These are phyloP conservation scores for Puccinellia tenuiflora DNA, from an alignment of 176 grass and related monocot species.

Conservation along the genomic window DNA sequence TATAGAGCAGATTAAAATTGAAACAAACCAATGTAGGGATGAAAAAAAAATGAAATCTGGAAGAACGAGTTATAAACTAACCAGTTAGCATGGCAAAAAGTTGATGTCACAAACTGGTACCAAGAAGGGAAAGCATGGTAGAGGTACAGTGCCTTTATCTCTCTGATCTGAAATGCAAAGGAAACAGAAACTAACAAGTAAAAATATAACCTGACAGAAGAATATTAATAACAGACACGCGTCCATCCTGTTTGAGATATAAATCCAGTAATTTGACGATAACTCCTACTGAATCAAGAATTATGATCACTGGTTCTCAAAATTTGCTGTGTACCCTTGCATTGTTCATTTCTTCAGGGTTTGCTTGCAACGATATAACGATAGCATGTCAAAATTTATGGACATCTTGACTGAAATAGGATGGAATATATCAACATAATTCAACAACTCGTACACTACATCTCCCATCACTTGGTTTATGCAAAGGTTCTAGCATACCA, in stretches of 20 bases:
- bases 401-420: not conserved
- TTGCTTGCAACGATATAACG: not conserved
- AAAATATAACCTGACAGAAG: not conserved
- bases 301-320: not conserved
- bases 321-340: not conserved
- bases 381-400: not conserved
- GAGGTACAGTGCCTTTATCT: conserved; percentile 70
- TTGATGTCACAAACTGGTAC: conserved; percentile 95
- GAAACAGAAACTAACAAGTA: conserved; percentile 6
- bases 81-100: conserved; percentile 97
- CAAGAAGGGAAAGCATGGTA: conserved; percentile 73
- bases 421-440: not conserved
- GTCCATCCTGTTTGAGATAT: not conserved
- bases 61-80: conserved; percentile 37
- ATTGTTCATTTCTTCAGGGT: not conserved
- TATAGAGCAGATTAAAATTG: not conserved
- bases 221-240: not conserved
- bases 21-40: not conserved
- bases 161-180: conserved; percentile 51
- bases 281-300: not conserved
- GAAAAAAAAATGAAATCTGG: not conserved
- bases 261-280: not conserved
- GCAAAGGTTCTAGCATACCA: not conserved
- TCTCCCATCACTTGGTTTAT: not conserved
- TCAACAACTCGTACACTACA: not conserved